phyloP scores from a whole-genome alignment of 805 yeast species.

The Lipomyces yamadae region DNA sequence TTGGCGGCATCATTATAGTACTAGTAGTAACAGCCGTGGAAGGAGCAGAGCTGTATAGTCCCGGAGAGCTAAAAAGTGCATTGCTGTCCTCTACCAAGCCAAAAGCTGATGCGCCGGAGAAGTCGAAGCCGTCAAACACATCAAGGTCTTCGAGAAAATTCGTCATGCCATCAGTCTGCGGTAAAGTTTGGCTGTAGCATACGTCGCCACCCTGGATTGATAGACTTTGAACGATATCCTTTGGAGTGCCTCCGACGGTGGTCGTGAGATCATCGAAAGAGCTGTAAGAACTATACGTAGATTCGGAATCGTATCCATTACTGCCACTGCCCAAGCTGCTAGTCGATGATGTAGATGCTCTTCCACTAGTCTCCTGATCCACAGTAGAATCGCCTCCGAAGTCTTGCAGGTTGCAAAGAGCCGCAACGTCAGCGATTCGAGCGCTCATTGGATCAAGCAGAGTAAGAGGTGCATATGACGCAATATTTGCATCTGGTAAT shows the following conservation, averaged over 20 bases:
- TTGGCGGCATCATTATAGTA: neutral
- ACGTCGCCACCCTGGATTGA: neutral
- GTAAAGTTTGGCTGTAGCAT: neutral
- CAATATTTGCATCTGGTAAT: neutral
- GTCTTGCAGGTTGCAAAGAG: neutral
- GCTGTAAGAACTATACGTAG: constrained; percentile 1
- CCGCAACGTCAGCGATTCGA: neutral
- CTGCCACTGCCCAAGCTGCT: neutral
- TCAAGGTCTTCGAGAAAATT: neutral
- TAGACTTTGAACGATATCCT: neutral
- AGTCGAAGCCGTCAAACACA: neutral
- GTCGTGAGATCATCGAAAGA: neutral
- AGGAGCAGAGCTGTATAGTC: neutral
- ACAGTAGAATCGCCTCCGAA: neutral
- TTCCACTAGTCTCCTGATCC: neutral
- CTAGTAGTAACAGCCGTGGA: neutral
- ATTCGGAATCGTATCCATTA: constrained; percentile 2
- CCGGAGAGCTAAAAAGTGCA: neutral
- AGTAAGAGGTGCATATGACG: neutral
- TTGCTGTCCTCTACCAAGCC: neutral
- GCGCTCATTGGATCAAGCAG: neutral
- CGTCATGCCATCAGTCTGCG: neutral
- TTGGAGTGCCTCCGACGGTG: neutral
- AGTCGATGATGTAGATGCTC: neutral
- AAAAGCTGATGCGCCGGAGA: neutral